Evolutionary conservation across 352 stramenopile species (phyloP).

Genomic region (Pythium phragmitis): DNA sequence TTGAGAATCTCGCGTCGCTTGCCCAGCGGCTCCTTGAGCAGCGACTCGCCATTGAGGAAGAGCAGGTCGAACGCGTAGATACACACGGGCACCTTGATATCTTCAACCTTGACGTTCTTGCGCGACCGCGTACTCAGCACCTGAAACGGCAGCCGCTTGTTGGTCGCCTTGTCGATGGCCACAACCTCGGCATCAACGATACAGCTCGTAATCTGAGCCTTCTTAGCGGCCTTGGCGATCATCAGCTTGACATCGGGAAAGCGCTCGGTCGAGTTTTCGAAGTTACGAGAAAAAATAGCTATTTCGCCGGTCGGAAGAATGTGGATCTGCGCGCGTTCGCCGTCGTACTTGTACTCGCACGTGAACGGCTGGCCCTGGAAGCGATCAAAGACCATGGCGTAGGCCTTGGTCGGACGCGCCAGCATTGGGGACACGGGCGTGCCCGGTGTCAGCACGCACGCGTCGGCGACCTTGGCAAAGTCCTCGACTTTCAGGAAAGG

Average conservation of each 20-base stretch:
- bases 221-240: conserved; percentile 61
- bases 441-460: conserved; percentile 93
- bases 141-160: conserved; percentile 98
- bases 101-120: conserved; percentile 90
- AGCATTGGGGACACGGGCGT: conserved; percentile 99
- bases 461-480: conserved; percentile 54
- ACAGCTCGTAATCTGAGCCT: conserved; percentile 77
- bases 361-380: conserved; percentile 96
- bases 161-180: conserved; percentile 94
- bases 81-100: conserved; percentile 90
- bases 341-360: conserved; percentile 99
- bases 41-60: conserved; percentile 96
- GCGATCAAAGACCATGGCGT: conserved; percentile 96
- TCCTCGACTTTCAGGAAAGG: conserved; percentile 55
- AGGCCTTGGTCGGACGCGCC: conserved; percentile 96
- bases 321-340: conserved; percentile 96
- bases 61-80: conserved; percentile 99
- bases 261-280: conserved; percentile 97
- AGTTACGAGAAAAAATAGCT: conserved; percentile 98
- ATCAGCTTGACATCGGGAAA: conserved; percentile 92
- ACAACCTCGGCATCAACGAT: conserved; percentile 99
- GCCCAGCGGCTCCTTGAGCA: conserved; percentile 89
- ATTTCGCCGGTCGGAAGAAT: conserved; percentile 87
- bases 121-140: conserved; percentile 96
- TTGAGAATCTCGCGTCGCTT: conserved; percentile 92